Evolutionary conservation across 2,329 filamentous ascomycete species (phyloP).

Genomic region (Sclerotiophoma versabilis): DNA sequence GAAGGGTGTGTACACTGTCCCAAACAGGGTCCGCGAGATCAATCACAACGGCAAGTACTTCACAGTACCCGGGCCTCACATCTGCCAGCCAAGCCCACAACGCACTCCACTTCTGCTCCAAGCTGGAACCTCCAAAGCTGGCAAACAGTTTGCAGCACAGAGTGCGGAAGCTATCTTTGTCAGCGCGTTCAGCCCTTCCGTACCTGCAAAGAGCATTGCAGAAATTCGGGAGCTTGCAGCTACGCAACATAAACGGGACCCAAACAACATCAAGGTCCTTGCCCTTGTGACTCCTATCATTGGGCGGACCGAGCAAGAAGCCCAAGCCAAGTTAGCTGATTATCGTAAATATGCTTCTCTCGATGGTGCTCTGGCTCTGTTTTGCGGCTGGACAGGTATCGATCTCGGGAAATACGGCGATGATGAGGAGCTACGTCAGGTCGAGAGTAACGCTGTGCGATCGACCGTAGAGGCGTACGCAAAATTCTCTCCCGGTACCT

Average conservation of each 20-base stretch:
- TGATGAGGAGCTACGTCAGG: conserved; percentile 67
- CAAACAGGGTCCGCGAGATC: conserved; percentile 67
- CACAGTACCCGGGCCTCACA: conserved; percentile 70
- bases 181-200: conserved; percentile 14
- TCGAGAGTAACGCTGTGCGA: conserved; percentile 68
- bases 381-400: conserved; percentile 77
- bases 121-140: conserved; percentile 71
- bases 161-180: conserved; percentile 77
- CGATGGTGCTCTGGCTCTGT: conserved; percentile 73
- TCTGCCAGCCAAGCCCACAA: conserved; percentile 70
- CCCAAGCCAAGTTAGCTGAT: conserved; percentile 68
- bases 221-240: conserved; percentile 67
- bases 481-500: conserved; percentile 63
- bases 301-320: conserved; percentile 70
- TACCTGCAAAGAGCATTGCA: conserved; percentile 67
- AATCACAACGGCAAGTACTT: conserved; percentile 72
- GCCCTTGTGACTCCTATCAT: conserved; percentile 71
- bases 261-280: conserved; percentile 69
- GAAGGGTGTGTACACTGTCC: conserved; percentile 66
- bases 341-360: conserved; percentile 67
- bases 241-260: conserved; percentile 63
- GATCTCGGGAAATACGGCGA: conserved; percentile 67
- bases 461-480: conserved; percentile 65
- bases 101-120: conserved; percentile 73
- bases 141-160: conserved; percentile 71